Conservation (phyloP, 257 asterid genomes). For the Dorcoceras hygrometricum region DNA sequence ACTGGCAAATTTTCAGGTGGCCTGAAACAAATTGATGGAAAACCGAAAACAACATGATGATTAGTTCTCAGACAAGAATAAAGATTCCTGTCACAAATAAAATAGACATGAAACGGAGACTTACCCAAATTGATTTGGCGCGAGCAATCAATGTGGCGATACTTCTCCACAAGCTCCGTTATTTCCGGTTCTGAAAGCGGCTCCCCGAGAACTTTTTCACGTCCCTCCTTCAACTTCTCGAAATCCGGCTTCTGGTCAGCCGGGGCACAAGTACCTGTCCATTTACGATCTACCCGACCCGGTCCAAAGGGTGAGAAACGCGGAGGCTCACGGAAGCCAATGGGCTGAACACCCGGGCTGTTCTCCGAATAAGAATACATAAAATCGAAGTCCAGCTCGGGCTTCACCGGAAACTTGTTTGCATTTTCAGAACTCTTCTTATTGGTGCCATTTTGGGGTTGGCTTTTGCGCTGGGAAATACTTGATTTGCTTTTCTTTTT, state of each 20-base stretch:
- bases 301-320: conserved; percentile 86
- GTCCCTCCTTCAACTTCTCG: conserved; percentile 50
- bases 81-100: not conserved
- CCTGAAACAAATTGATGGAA: not conserved
- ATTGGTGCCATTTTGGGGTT: conserved; percentile 10
- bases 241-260: conserved; percentile 34
- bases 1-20: too few relatives aligned
- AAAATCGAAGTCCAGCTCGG: conserved; percentile 75
- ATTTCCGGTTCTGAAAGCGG: conserved; percentile 66
- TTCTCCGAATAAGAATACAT: conserved; percentile 79
- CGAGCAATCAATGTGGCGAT: conserved; percentile 66
- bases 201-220: conserved; percentile 53
- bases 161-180: conserved; percentile 75
- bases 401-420: conserved; percentile 28
- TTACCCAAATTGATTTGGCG: conserved; percentile 86
- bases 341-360: conserved; percentile 57
- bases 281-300: conserved; percentile 70
- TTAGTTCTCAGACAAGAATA: not conserved
- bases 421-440: conserved; percentile 1
- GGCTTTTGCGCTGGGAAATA: conserved; percentile 14
- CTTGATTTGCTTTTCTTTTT: conserved; percentile 20
- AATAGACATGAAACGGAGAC: not conserved
- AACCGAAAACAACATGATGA: not conserved
- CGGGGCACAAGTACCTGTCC: conserved; percentile 81
- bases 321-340: conserved; percentile 73